phyloP scores from a whole-genome alignment of 208 protist genomes.

The Crithidia mellificae region DNA sequence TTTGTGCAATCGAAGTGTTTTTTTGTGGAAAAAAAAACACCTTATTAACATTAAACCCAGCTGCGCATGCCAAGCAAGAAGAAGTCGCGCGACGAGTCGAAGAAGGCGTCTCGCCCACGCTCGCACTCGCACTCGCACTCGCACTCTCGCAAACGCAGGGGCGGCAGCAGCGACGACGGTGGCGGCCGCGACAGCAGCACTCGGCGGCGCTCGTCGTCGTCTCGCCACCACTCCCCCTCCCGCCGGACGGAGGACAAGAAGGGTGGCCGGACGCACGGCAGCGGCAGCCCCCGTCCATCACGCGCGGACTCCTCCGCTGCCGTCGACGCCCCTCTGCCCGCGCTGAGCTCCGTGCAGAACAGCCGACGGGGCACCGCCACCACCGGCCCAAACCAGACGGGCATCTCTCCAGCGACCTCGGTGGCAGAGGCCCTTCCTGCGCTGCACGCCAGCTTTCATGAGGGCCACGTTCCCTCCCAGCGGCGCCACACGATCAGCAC shows the following conservation, averaged over 20 bases:
- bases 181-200: not conserved
- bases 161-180: not conserved
- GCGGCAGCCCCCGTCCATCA: not conserved
- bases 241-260: not conserved
- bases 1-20: no score
- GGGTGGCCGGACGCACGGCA: not conserved
- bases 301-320: not conserved
- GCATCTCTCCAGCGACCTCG: not conserved
- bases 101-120: not conserved
- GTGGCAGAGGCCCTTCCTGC: not conserved
- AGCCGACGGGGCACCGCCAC: not conserved
- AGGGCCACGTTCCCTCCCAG: not conserved
- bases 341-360: not conserved
- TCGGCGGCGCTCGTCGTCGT: not conserved
- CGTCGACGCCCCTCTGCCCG: not conserved
- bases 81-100: not conserved
- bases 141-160: slow-evolving; percentile 1
- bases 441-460: not conserved
- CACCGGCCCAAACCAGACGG: not conserved
- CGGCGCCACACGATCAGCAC: not conserved
- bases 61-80: slow-evolving; percentile 9
- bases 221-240: not conserved
- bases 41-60: no score
- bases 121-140: not conserved
- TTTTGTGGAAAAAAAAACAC: no score